phyloP scores from a whole-genome alignment of 345 rosid genomes.

The Murraya paniculata region DNA sequence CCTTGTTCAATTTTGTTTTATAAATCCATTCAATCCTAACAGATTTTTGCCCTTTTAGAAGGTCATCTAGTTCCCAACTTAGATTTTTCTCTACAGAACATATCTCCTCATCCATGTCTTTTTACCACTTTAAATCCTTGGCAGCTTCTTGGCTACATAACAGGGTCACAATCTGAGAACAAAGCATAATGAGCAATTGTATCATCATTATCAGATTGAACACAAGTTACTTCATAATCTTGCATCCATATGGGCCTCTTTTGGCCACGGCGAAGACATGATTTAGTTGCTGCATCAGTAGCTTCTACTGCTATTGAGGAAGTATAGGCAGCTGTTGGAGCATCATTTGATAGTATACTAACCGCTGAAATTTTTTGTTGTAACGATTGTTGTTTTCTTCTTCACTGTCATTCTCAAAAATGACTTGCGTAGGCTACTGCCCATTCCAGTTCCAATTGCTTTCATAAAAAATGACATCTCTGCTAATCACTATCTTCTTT shows the following conservation, averaged over 20 bases:
- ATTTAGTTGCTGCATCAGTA: no score
- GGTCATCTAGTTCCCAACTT: not conserved
- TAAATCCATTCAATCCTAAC: constrained; percentile 1
- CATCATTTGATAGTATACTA: not conserved
- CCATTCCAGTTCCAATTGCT: not conserved
- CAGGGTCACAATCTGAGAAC: not conserved
- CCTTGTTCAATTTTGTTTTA: not conserved
- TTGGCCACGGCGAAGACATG: not conserved
- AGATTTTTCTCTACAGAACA: not conserved
- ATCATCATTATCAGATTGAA: not conserved
- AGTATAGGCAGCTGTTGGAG: not conserved
- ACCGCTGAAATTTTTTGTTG: not conserved
- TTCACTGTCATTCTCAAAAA: not conserved
- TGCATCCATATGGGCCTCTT: not conserved
- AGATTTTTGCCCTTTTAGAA: not conserved
- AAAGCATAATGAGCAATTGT: not conserved
- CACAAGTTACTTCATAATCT: not conserved
- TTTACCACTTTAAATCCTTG: not conserved
- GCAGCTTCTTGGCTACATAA: not conserved
- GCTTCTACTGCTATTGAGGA: no score
- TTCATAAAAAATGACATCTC: no score
- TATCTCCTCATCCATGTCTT: constrained; percentile 3
- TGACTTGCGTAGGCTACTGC: not conserved
- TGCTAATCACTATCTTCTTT: not conserved
- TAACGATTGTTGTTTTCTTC: not conserved